Base-by-base conservation (phyloP, 495 filamentous ascomycete genomes). In the Penicillium herquei region DNA sequence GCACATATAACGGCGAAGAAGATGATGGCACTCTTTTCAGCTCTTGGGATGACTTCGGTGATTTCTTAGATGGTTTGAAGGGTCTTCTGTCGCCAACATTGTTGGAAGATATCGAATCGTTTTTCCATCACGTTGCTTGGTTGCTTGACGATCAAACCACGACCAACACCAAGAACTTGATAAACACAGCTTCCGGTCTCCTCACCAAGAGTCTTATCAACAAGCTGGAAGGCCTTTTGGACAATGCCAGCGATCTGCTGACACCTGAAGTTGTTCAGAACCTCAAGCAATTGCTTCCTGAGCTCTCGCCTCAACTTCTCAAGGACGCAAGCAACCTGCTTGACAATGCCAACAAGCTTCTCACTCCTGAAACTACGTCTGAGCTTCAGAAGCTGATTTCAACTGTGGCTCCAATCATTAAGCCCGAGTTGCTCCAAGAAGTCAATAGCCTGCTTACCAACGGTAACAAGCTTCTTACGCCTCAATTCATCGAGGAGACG, bases 71-170 rank as follows among this genome's bases (percentile, higher is more conserved):
- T 37, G 73, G 78, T 7, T 39, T 78, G 14, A 56, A 66, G 2
- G 74, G 74, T 17, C 66, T 80, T 32, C 69, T 80, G 9, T 68
- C 72, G 8, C 67, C 69, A 14, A 75, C 67, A 37, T 69, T 66
- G 54, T 67, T 74, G 17, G 61, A 62, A 46, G 66, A 74, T 54
- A 55, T 81, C n/a, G 70, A 74, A 14, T 71, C 71, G 12, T 75
- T 81, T 48, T 68, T 81, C 42, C 63, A 74, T 39, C 72, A 80
- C 48, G 63, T 79, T 17, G 66, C 70, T 13, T 70, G 70, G 39
- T 65, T 80, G 18, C 65, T 81, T 8, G 74, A 78, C 49, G 70
- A 75, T 46, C 64, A 64, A 50, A 70, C 67, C 7, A 74, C 71
- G 12, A 54, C 64, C 6, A 69, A 79, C 55, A 66, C 69, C 34